These are phyloP conservation scores for Kazachstania psychrophila DNA, from an alignment of 805 yeast species.

Conservation along the genomic window DNA sequence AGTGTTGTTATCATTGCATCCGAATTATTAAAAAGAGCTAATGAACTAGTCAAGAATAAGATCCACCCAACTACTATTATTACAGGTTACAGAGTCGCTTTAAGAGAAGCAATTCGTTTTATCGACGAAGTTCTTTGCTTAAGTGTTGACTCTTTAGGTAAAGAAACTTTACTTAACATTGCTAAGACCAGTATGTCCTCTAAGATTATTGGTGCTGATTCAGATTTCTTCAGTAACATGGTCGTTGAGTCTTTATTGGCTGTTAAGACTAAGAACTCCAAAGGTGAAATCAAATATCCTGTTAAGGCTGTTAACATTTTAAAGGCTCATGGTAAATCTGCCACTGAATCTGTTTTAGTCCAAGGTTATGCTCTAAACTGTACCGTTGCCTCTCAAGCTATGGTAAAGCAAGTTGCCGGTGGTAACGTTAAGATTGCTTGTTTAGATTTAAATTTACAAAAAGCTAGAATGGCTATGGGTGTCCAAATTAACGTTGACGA, in stretches of 20 bases:
- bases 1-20: conserved; percentile 94
- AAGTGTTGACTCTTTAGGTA: conserved; percentile 70
- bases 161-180: conserved; percentile 76
- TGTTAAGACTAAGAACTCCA: conserved; percentile 78
- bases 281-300: conserved; percentile 88
- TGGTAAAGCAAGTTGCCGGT: conserved; percentile 50
- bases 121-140: conserved; percentile 77
- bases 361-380: conserved; percentile 95
- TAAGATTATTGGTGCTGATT: conserved; percentile 89
- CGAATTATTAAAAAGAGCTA: conserved; percentile 84
- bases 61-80: conserved; percentile 97
- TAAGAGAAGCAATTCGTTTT: conserved; percentile 81
- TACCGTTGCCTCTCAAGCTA: conserved; percentile 95
- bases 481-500: conserved; percentile 94
- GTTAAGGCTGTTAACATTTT: conserved; percentile 93
- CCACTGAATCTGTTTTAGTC: conserved; percentile 76
- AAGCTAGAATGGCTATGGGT: conserved; percentile 96
- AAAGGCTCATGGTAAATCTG: conserved; percentile 93
- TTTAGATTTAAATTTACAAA: conserved; percentile 86
- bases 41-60: conserved; percentile 84
- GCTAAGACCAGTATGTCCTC: conserved; percentile 97
- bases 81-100: conserved; percentile 89
- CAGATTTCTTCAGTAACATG: conserved; percentile 79
- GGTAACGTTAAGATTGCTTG: conserved; percentile 73
- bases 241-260: conserved; percentile 95